A percentile compares a stretch with the other conserved stretches of the same genome.
These are phyloP conservation scores for Colletotrichum sp. DNA, from an alignment of 2,329 filamentous ascomycete species.

Conservation along the genomic window DNA sequence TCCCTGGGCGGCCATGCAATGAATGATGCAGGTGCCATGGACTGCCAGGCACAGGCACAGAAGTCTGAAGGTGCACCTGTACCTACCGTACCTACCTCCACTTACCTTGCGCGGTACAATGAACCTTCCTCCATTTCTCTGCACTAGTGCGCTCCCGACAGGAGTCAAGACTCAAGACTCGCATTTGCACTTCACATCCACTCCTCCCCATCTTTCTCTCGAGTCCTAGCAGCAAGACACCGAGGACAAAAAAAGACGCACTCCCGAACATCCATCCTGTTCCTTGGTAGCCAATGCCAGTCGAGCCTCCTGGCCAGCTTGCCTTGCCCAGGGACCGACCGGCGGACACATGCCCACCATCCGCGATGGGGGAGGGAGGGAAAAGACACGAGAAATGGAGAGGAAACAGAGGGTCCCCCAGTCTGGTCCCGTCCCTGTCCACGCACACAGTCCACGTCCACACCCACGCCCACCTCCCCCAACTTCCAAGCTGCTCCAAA, in stretches of 20 bases:
- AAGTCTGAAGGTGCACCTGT: background rate
- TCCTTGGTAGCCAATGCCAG: slow-evolving; percentile 2
- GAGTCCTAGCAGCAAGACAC: background rate
- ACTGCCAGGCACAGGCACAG: background rate
- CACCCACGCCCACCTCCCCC: background rate
- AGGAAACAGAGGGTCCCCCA: background rate
- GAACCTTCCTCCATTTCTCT: background rate
- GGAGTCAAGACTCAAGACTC: background rate
- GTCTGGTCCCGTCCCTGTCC: background rate
- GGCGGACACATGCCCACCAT: background rate
- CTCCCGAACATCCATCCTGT: background rate
- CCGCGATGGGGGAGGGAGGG: background rate
- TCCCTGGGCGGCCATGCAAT: background rate
- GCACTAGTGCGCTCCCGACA: background rate
- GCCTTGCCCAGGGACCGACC: background rate
- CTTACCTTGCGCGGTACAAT: background rate
- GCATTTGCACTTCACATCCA: background rate
- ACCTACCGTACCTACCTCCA: background rate
- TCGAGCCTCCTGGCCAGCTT: background rate
- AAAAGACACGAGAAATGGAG: background rate
- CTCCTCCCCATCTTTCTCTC: background rate
- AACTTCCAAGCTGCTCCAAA: background rate
- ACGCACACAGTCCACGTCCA: background rate
- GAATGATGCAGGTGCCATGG: slow-evolving; percentile 1
- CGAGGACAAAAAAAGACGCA: slow-evolving; percentile 7